Conservation (phyloP, 1,139 yeast species). For the Lodderomyces parapsilosis region DNA sequence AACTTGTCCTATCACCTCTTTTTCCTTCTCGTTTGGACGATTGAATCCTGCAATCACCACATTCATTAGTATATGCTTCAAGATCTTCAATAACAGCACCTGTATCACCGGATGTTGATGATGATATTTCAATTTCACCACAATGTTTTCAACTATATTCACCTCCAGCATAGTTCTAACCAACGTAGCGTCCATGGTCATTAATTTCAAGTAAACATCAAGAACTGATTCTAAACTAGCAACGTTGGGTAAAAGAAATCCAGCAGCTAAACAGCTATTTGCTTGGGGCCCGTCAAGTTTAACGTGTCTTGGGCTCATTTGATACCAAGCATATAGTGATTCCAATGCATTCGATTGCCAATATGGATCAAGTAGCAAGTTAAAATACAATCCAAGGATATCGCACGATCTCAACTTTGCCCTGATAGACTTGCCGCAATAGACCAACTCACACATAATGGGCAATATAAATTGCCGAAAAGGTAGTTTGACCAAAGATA, state of each 20-base stretch:
- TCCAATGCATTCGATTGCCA: slow-evolving; percentile 74
- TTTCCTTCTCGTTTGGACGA: background rate
- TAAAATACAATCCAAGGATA: slow-evolving; percentile 47
- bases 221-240: slow-evolving; percentile 43
- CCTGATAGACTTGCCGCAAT: slow-evolving; percentile 45
- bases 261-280: slow-evolving; percentile 33
- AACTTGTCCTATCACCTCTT: slow-evolving; percentile 8
- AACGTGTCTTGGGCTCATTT: slow-evolving; percentile 25
- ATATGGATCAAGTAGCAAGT: slow-evolving; percentile 55
- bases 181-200: slow-evolving; percentile 22
- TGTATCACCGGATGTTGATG: slow-evolving; percentile 38
- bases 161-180: slow-evolving; percentile 27
- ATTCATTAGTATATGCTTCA: slow-evolving; percentile 22
- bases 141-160: slow-evolving; percentile 27
- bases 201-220: slow-evolving; percentile 38
- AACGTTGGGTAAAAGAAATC: slow-evolving; percentile 39
- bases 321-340: slow-evolving; percentile 46
- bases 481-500: slow-evolving; percentile 48
- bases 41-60: slow-evolving; percentile 8
- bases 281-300: slow-evolving; percentile 29
- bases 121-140: slow-evolving; percentile 25
- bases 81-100: slow-evolving; percentile 33
- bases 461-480: slow-evolving; percentile 64
- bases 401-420: slow-evolving; percentile 35
- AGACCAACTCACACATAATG: slow-evolving; percentile 59